A percentile compares a stretch with the other conserved stretches of the same genome.
phyloP scores from a whole-genome alignment of 225 moss, liverwort and hornwort genomes.

The Pleurozium schreberi region DNA sequence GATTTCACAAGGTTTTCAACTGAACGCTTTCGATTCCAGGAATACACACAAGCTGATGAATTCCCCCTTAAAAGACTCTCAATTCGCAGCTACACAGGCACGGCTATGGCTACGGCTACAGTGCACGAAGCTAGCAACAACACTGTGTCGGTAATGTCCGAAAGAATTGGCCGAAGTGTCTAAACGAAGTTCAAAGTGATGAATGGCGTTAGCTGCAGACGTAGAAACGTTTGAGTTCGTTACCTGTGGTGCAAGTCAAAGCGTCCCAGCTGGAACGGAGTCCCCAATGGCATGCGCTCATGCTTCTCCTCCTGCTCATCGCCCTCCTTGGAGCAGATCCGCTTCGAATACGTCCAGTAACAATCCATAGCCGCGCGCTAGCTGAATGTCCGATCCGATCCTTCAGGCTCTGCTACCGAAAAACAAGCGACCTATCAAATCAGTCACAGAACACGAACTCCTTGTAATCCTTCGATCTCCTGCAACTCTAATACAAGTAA shows the following conservation, averaged over 20 bases:
- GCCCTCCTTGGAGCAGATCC: conserved; percentile 7
- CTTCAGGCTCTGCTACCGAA: not conserved
- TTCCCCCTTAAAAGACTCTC: not conserved
- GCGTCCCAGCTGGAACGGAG: conserved; percentile 2
- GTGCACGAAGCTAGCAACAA: not conserved
- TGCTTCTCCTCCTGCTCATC: not conserved
- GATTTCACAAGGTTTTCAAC: not conserved
- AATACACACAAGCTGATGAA: not conserved
- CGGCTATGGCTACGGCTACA: not conserved
- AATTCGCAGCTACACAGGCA: not conserved
- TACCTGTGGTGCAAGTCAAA: conserved; percentile 19
- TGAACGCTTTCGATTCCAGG: not conserved
- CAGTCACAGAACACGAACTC: not conserved
- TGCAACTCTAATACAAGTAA: not conserved
- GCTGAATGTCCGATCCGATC: not conserved
- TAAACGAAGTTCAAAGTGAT: too few relatives aligned
- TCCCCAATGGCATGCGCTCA: conserved; percentile 7
- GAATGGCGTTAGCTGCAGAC: not conserved
- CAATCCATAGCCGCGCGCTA: conserved; percentile 19
- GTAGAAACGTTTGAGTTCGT: not conserved
- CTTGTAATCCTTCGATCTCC: not conserved
- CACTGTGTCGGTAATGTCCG: not conserved
- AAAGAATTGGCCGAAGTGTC: not conserved
- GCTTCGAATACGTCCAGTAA: conserved; percentile 9
- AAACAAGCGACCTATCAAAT: not conserved